Evolutionary conservation across 768 basidiomycete genomes (phyloP), one percentile per base, ranked within the genome.

Genomic region (Xanthoconium stramineum): DNA sequence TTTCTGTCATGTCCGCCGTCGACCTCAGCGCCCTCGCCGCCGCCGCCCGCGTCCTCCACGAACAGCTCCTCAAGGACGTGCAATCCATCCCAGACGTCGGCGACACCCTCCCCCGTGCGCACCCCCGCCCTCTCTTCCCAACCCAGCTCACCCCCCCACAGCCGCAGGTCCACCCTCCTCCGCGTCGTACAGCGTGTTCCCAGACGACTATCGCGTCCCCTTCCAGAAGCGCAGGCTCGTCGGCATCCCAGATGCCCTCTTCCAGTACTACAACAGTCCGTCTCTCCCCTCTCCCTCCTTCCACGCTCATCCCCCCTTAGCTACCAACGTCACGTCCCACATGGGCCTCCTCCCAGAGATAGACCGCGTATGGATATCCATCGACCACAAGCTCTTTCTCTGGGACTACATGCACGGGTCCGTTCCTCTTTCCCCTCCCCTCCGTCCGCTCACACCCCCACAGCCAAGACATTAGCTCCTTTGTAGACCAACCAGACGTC

Each of bases 381-480:
- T 96, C 55, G 94, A 98, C 74, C 86, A 94, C 71, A 91, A 92
- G 64, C 78, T 99, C 35, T 91, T 97, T 65, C 76, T 99, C 24
- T 98, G 97, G 97, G 94, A 99, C 72, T 99, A 97, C 69, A 76
- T 86, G 36, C 91, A 96, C 62, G 92, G 94, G 95, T 96, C 62
- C 53, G 88, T 76, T 40, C 28, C 15, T 45, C 13, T 50, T 42
- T 24, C 50, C 40, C 54, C 12, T 32, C 35, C 53, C 4, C 24
- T 3, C 12, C 50, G 28, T 48, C 53, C 52, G 14, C 40, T 61
- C 59, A 54, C 44, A 49, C 15, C 49, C 42, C 55, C 53, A 43
- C 60, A 89, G 94, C n/a, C 86, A 90, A 71, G 92, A 94, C 69
- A 86, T 97, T 61, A 88, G 82, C 61, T 91, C 91, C n/a, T 96